Conservation (phyloP, 1,284 basidiomycete species). For the Moesziomyces sp. region DNA sequence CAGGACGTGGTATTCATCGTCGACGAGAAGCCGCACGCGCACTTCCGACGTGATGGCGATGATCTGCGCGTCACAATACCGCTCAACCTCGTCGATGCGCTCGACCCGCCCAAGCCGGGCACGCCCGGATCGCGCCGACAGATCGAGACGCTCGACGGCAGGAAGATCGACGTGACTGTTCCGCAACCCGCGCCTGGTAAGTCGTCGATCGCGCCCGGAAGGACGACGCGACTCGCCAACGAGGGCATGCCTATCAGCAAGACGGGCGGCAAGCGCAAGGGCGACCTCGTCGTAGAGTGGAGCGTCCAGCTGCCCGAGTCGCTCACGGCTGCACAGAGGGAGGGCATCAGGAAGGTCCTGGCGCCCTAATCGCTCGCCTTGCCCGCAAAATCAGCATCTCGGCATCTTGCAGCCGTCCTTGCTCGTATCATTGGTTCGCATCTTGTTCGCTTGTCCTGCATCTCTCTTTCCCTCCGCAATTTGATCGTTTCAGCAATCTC, state of each 20-base stretch:
- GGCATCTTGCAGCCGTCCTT: neutral
- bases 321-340: slow-evolving; percentile 50
- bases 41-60: slow-evolving; percentile 63
- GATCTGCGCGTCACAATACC: slow-evolving; percentile 57
- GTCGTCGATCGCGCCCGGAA: slow-evolving; percentile 54
- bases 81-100: slow-evolving; percentile 58
- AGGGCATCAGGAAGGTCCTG: slow-evolving; percentile 53
- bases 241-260: slow-evolving; percentile 67
- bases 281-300: slow-evolving; percentile 65
- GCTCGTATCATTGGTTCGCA: neutral
- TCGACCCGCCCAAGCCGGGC: slow-evolving; percentile 62
- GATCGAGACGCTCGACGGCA: slow-evolving; percentile 58
- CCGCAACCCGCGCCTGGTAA: slow-evolving; percentile 49
- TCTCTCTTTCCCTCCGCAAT: no score
- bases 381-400: neutral
- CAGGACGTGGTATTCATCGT: slow-evolving; percentile 67
- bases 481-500: no score
- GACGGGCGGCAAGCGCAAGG: slow-evolving; percentile 57
- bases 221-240: slow-evolving; percentile 61
- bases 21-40: slow-evolving; percentile 62
- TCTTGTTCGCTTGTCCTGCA: neutral
- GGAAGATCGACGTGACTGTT: slow-evolving; percentile 59
- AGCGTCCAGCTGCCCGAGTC: slow-evolving; percentile 60
- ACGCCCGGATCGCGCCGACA: slow-evolving; percentile 43
- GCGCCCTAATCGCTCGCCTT: slow-evolving; percentile 9